These are phyloP conservation scores for Aureobasidium namibiae DNA, from an alignment of 2,329 filamentous ascomycete genomes.

Conservation along the genomic window DNA sequence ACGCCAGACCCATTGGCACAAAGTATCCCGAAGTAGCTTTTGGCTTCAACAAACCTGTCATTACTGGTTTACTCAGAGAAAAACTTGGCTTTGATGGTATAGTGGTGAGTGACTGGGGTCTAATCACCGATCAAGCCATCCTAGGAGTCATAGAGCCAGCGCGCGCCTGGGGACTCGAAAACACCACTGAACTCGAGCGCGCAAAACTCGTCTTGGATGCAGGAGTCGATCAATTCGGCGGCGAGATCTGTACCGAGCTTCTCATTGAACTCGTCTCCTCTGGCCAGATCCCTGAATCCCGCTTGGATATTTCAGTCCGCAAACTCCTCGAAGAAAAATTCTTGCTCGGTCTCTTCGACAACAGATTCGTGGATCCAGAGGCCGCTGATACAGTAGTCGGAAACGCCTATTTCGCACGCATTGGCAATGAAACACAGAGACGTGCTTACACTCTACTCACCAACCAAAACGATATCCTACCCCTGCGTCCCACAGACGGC, in stretches of 20 bases:
- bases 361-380: background rate
- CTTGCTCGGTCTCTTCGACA: background rate
- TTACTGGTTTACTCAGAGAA: background rate
- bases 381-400: constrained; percentile 1
- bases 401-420: background rate
- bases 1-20: background rate
- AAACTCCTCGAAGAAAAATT: background rate
- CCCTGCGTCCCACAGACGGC: background rate
- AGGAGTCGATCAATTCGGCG: constrained; percentile 6
- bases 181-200: background rate
- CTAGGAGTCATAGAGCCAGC: background rate
- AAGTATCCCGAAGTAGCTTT: constrained; percentile 5
- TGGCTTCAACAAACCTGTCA: constrained; percentile 6
- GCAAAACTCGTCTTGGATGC: constrained; percentile 1
- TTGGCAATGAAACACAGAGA: constrained; percentile 3
- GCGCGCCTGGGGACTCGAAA: constrained; percentile 3
- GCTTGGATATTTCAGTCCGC: constrained; percentile 1
- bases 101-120: constrained; percentile 2
- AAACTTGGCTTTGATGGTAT: background rate
- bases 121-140: background rate
- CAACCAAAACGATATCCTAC: background rate
- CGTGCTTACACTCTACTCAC: background rate
- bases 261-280: background rate
- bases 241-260: background rate
- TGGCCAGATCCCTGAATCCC: background rate